Conservation (phyloP, 768 basidiomycete genomes). For the Trametes punicea region DNA sequence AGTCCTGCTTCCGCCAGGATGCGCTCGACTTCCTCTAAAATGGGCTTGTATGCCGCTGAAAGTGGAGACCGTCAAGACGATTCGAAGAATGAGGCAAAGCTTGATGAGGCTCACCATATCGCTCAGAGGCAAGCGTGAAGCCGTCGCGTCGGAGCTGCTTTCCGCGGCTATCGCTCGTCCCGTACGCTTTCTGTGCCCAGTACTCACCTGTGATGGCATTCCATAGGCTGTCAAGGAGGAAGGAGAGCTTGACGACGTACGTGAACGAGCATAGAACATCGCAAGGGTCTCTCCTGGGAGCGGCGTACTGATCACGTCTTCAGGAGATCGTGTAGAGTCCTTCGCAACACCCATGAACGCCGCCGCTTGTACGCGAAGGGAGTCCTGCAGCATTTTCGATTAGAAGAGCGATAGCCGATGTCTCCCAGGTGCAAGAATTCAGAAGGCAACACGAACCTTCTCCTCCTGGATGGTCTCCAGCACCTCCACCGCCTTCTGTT, state of each 20-base stretch:
- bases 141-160: constrained; percentile 77
- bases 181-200: constrained; percentile 74
- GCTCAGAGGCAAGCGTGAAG: constrained; percentile 69
- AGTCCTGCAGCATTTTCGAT: constrained; percentile 25
- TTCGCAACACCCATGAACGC: constrained; percentile 65
- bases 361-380: constrained; percentile 42
- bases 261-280: constrained; percentile 77
- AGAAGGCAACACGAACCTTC: constrained; percentile 6
- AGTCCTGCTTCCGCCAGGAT: constrained; percentile 82
- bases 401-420: background rate
- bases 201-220: constrained; percentile 53
- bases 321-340: constrained; percentile 54
- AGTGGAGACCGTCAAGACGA: background rate
- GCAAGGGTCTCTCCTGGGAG: constrained; percentile 82
- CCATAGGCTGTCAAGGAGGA: background rate
- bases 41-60: constrained; percentile 75
- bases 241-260: constrained; percentile 38
- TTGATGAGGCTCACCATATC: constrained; percentile 55
- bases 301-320: constrained; percentile 76
- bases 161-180: constrained; percentile 59
- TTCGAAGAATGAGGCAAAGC: background rate
- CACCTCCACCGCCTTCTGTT: constrained; percentile 27
- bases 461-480: constrained; percentile 26
- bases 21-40: constrained; percentile 76
- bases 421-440: too few species aligned